phyloP scores from a whole-genome alignment of 164 flowering plant species.

The Platanus orientalis region DNA sequence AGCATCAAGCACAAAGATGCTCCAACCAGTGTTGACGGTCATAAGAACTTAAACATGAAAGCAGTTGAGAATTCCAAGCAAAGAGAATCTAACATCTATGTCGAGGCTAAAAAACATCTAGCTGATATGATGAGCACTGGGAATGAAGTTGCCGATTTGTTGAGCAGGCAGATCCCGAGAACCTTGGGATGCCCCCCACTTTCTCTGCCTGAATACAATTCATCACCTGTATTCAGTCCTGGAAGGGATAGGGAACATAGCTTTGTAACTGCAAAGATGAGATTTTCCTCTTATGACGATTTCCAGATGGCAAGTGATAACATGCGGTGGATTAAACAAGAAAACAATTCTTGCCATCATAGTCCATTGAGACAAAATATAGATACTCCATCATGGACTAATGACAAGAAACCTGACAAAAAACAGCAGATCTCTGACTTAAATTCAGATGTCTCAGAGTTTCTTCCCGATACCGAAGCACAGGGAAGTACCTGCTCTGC shows the following conservation, averaged over 20 bases:
- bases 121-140: slow-evolving; percentile 59
- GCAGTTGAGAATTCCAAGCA: slow-evolving; percentile 20
- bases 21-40: slow-evolving; percentile 14
- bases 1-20: slow-evolving; percentile 17
- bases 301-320: slow-evolving; percentile 5
- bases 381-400: slow-evolving; percentile 17
- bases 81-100: slow-evolving; percentile 51
- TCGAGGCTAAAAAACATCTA: slow-evolving; percentile 82
- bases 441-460: slow-evolving; percentile 14
- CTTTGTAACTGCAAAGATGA: slow-evolving; percentile 30
- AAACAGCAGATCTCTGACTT: slow-evolving; percentile 15
- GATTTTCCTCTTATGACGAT: slow-evolving; percentile 27
- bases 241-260: slow-evolving; percentile 34
- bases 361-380: slow-evolving; percentile 19
- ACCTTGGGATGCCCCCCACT: slow-evolving; percentile 65
- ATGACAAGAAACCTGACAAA: slow-evolving; percentile 17
- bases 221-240: slow-evolving; percentile 61
- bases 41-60: slow-evolving; percentile 12
- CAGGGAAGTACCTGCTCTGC: slow-evolving; percentile 10
- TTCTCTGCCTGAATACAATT: slow-evolving; percentile 54
- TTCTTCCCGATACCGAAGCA: neutral
- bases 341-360: neutral
- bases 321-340: too few species aligned
- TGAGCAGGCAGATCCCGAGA: slow-evolving; percentile 31
- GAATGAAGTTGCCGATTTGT: slow-evolving; percentile 29